These are phyloP conservation scores for Cantharellus anzutake DNA, from an alignment of 768 basidiomycete genomes.

Conservation along the genomic window DNA sequence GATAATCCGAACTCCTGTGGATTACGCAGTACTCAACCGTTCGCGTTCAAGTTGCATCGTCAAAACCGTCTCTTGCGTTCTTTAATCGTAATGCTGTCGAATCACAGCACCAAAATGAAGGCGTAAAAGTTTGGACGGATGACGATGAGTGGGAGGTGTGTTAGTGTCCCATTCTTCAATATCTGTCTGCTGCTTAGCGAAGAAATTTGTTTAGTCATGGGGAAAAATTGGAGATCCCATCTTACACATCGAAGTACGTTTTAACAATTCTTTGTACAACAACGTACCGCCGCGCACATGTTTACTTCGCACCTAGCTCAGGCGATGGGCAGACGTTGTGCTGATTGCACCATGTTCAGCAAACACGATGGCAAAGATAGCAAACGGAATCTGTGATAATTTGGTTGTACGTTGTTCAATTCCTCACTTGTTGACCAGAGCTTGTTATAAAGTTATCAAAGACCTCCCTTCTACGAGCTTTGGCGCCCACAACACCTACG, in stretches of 20 bases:
- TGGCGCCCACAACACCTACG: slow-evolving; percentile 68
- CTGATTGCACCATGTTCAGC: slow-evolving; percentile 91
- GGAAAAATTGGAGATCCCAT: slow-evolving; percentile 79
- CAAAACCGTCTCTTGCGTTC: slow-evolving; percentile 60
- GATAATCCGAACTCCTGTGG: not conserved
- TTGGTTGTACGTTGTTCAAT: slow-evolving; percentile 35
- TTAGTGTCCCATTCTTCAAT: slow-evolving; percentile 1
- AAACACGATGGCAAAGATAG: slow-evolving; percentile 90
- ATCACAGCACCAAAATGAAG: slow-evolving; percentile 14
- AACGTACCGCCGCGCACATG: too few species aligned
- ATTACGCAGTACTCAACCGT: slow-evolving; percentile 45
- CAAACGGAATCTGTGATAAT: slow-evolving; percentile 77
- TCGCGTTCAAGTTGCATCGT: slow-evolving; percentile 67
- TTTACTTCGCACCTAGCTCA: slow-evolving; percentile 15
- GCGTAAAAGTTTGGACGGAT: slow-evolving; percentile 68
- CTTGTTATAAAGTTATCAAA: not conserved
- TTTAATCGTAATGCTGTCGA: slow-evolving; percentile 38
- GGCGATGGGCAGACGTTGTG: slow-evolving; percentile 82
- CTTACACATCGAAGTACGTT: slow-evolving; percentile 81
- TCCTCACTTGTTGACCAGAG: not conserved
- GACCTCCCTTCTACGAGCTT: slow-evolving; percentile 5
- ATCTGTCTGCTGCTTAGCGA: too few species aligned
- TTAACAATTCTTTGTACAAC: slow-evolving; percentile 10
- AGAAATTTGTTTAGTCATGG: slow-evolving; percentile 27
- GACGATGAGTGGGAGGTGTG: slow-evolving; percentile 85